Conservation (phyloP, 2,329 filamentous ascomycete genomes). For the Penicillium sp. region DNA sequence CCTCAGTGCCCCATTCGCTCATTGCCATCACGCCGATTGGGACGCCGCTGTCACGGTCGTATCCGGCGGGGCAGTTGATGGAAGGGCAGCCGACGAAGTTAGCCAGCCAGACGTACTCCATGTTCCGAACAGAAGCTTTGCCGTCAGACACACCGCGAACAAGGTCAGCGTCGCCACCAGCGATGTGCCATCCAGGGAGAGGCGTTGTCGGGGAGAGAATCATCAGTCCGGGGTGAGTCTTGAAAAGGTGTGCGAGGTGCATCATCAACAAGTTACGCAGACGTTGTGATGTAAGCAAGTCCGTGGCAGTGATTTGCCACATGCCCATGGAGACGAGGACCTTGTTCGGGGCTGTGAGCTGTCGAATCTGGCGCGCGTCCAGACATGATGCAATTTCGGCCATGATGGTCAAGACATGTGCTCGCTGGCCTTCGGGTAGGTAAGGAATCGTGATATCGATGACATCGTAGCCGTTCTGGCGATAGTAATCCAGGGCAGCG, state of each 20-base stretch:
- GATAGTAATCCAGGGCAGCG: constrained; percentile 57
- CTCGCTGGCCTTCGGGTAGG: constrained; percentile 68
- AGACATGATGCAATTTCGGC: constrained; percentile 62
- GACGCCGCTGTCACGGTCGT: constrained; percentile 49
- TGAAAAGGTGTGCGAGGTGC: constrained; percentile 70
- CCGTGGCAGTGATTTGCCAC: constrained; percentile 62
- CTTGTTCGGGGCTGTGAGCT: constrained; percentile 66
- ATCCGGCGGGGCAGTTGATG: constrained; percentile 72
- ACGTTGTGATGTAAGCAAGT: constrained; percentile 71
- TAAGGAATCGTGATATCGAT: constrained; percentile 54
- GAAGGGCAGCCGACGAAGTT: constrained; percentile 80
- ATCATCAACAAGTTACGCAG: constrained; percentile 75
- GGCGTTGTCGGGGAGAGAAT: constrained; percentile 78
- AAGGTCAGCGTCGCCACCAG: constrained; percentile 61
- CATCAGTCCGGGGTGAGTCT: constrained; percentile 69
- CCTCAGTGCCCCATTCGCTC: constrained; percentile 56
- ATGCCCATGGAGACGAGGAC: constrained; percentile 64
- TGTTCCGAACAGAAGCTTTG: constrained; percentile 70
- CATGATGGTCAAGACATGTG: constrained; percentile 76
- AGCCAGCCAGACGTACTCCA: constrained; percentile 83
- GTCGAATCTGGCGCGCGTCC: constrained; percentile 51
- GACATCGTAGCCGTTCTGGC: constrained; percentile 41
- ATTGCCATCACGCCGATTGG: constrained; percentile 56
- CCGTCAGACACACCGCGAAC: constrained; percentile 67
- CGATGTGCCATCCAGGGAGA: constrained; percentile 69